phyloP scores from a whole-genome alignment of 2,329 filamentous ascomycete species.

The Xylaria sp. region DNA sequence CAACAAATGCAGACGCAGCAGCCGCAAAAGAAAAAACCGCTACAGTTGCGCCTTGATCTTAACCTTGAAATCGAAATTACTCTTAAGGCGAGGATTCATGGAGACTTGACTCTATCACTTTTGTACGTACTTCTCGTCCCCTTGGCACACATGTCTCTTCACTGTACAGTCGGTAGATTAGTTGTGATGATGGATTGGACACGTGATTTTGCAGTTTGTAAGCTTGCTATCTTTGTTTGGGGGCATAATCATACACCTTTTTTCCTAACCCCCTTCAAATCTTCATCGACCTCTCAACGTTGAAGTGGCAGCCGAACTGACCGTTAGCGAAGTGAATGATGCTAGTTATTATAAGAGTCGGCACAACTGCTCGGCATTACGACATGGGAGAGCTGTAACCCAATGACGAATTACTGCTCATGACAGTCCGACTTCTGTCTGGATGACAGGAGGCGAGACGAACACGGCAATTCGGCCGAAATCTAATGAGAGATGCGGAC shows the following conservation, averaged over 20 bases:
- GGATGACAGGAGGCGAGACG: not conserved
- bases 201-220: not conserved
- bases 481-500: not conserved
- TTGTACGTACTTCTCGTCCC: constrained; percentile 34
- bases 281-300: not conserved
- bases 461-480: not conserved
- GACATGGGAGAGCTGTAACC: not conserved
- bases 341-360: constrained; percentile 19
- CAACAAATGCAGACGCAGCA: constrained; percentile 45
- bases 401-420: not conserved
- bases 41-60: constrained; percentile 78
- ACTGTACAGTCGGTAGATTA: not conserved
- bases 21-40: constrained; percentile 60
- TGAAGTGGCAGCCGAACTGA: constrained; percentile 14
- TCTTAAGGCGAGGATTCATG: constrained; percentile 85
- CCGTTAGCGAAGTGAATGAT: constrained; percentile 24
- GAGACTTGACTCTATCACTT: constrained; percentile 71
- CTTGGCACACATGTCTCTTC: not conserved
- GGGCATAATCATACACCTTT: not conserved
- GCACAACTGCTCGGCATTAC: not conserved
- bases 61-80: constrained; percentile 88
- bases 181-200: not conserved
- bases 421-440: not conserved
- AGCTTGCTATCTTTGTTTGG: not conserved
- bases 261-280: not conserved